Evolutionary conservation across 2,329 filamentous ascomycete species (phyloP), one percentile per base, ranked within the genome.

Genomic region (Fusarium nurragi): DNA sequence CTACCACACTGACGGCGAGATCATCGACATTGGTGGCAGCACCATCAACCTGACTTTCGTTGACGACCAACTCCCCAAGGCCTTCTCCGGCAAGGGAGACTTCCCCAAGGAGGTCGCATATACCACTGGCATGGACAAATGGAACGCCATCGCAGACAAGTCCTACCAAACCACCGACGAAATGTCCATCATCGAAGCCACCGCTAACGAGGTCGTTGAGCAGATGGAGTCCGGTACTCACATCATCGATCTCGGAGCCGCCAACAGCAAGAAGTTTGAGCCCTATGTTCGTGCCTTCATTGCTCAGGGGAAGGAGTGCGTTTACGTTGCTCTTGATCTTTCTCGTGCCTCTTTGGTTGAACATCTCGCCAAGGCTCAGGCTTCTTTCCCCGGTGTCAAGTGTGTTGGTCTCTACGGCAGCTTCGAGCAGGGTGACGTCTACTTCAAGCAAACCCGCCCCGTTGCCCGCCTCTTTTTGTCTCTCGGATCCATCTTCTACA

Each of bases 61-160:
- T 0, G 46, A 65, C 7, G 18, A 60, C 2, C 69, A 71, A 4
- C 56, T 71, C 1, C 51, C 53, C 12, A 48, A 52, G 39, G 69
- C 69, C 4, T 69, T 71, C 21, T 16, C 8, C 9, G n/a, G 49
- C 6, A 12, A 66, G 23, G 67, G 44, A 2, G 65, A 67, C n/a
- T 70, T 72, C 41, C 70, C 70, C 1, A 72, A 72, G 59, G 70
- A 72, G n/a, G 18, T 72, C 4, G 70, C 68, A 10, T 72, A 72
- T 48, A 70, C 60, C 0, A 34, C 51, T 0, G 63, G 60, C 0
- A 71, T 72, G 70, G 51, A 61, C 0, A 57, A 68, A 8, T 72
- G 70, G 70, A 53, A 46, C 0, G 34, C 21, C 0, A 65, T 72
- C 0, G 53, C 70, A 0, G 46, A 64, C 12, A 47, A 36, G 2